Evolutionary conservation across 768 basidiomycete genomes (phyloP).

Genomic region (Cyathus striatus): DNA sequence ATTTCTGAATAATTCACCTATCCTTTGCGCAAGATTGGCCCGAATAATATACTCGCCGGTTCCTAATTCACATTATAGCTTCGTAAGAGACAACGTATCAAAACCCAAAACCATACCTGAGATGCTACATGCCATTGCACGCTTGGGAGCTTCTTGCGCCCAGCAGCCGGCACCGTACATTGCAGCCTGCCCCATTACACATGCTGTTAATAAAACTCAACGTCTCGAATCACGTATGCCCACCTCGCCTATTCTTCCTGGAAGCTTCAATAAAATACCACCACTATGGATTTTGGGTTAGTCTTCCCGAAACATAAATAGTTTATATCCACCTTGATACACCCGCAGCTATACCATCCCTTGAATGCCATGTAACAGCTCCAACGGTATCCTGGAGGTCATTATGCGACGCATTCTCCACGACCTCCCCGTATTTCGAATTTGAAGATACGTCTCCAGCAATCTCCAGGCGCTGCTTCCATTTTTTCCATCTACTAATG

Average conservation of each 20-base stretch:
- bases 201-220: background rate
- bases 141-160: conserved; percentile 36
- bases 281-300: conserved; percentile 41
- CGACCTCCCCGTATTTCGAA: conserved; percentile 1
- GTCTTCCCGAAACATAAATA: background rate
- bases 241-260: conserved; percentile 77
- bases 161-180: conserved; percentile 75
- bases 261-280: conserved; percentile 69
- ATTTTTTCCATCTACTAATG: conserved; percentile 49
- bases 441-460: conserved; percentile 1
- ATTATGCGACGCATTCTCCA: conserved; percentile 10
- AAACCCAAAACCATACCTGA: conserved; percentile 55
- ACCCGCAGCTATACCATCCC: conserved; percentile 54
- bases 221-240: background rate
- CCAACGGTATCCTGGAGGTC: conserved; percentile 78
- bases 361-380: conserved; percentile 52
- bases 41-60: conserved; percentile 70
- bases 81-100: no score
- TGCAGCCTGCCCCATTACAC: conserved; percentile 44
- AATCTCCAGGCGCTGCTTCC: conserved; percentile 43
- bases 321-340: conserved; percentile 60
- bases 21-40: conserved; percentile 43
- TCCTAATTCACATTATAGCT: no score
- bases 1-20: conserved; percentile 40
- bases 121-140: conserved; percentile 62